phyloP scores from a whole-genome alignment of 2,329 filamentous ascomycete genomes.

The Leptodontidium sp. region DNA sequence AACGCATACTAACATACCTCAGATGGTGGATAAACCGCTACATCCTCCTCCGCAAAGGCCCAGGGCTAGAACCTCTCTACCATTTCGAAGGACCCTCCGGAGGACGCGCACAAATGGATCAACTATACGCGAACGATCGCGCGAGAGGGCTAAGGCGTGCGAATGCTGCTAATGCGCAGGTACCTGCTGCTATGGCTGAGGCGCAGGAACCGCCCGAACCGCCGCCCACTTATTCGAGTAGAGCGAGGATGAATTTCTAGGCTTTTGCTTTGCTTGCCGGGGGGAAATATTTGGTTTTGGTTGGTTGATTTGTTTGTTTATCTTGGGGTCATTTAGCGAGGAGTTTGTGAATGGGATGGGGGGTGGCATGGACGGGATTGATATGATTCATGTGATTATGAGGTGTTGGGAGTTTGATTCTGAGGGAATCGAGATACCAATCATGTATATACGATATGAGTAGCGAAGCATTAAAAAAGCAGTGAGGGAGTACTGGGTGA shows the following conservation, averaged over 20 bases:
- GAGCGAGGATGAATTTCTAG: slow-evolving; percentile 14
- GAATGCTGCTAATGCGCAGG: neutral
- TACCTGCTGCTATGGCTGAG: neutral
- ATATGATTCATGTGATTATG: neutral
- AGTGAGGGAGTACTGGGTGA: neutral
- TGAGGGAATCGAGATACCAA: neutral
- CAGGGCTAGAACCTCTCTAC: slow-evolving; percentile 59
- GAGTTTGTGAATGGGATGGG: neutral
- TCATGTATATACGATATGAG: neutral
- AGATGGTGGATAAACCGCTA: slow-evolving; percentile 32
- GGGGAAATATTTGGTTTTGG: neutral
- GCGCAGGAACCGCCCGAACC: slow-evolving; percentile 1
- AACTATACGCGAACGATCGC: slow-evolving; percentile 10
- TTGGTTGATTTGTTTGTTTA: neutral
- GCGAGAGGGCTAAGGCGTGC: neutral
- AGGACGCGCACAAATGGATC: slow-evolving; percentile 29
- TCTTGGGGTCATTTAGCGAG: slow-evolving; percentile 12
- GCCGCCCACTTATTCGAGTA: slow-evolving; percentile 1
- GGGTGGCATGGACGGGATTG: neutral
- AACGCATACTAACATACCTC: neutral
- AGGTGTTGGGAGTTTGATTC: neutral
- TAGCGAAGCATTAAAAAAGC: neutral
- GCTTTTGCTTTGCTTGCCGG: neutral
- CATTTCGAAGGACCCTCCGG: slow-evolving; percentile 51
- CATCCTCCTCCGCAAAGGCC: slow-evolving; percentile 48